Conservation (phyloP, 768 basidiomycete species). For the Pleurotus tuoliensis region DNA sequence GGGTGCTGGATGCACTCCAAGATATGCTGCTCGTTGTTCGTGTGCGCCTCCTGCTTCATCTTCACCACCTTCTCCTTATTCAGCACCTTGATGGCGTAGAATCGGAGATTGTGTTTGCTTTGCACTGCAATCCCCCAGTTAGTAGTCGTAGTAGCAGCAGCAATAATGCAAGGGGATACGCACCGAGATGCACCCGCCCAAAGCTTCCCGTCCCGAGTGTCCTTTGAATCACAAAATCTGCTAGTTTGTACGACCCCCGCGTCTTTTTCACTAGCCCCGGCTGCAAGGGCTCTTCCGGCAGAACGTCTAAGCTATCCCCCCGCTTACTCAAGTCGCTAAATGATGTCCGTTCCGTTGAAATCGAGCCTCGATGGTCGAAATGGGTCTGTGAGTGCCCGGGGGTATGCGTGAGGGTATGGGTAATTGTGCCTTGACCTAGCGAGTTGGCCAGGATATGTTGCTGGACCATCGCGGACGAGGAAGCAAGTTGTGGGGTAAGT, state of each 20-base stretch:
- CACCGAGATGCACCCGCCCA: constrained; percentile 91
- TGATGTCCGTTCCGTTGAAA: constrained; percentile 68
- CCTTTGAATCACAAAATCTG: constrained; percentile 77
- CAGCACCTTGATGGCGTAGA: constrained; percentile 94
- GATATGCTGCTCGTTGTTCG: constrained; percentile 91
- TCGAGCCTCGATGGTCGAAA: constrained; percentile 59
- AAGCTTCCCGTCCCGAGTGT: constrained; percentile 95
- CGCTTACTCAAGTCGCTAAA: constrained; percentile 40
- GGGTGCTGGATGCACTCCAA: constrained; percentile 84
- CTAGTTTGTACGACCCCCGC: constrained; percentile 65
- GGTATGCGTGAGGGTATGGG: too few relatives aligned
- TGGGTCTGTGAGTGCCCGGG: constrained; percentile 16
- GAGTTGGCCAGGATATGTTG: not conserved
- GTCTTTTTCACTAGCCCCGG: constrained; percentile 39
- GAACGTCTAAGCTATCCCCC: constrained; percentile 31
- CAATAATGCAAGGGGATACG: constrained; percentile 10
- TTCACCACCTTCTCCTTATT: constrained; percentile 89
- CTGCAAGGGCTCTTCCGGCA: constrained; percentile 23
- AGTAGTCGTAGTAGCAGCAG: constrained; percentile 7
- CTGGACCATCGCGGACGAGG: not conserved
- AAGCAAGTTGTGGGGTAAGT: constrained; percentile 3
- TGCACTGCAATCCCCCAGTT: constrained; percentile 48
- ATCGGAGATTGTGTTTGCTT: constrained; percentile 91
- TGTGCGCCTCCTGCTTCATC: constrained; percentile 96
- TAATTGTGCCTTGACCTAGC: too few relatives aligned